Evolutionary conservation across 1,284 basidiomycete species (phyloP), one percentile per base, ranked within the genome.

Genomic region (Paramarasmius palmivorus): DNA sequence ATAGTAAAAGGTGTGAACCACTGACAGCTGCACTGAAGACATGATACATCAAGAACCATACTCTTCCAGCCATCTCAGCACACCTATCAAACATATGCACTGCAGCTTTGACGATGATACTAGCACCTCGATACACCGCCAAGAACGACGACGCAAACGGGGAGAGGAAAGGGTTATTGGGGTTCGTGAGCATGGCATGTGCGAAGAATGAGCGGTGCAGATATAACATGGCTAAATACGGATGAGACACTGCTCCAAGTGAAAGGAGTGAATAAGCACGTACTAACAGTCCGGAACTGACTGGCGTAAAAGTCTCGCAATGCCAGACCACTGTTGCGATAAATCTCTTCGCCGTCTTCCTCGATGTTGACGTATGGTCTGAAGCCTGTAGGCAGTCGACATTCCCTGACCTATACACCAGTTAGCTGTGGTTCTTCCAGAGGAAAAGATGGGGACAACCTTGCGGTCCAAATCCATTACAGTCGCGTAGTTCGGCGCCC

Each of bases 161-260:
- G 55, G 75, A 76, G 12, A 73, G 64, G 19, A 79, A 65, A 3
- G 77, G 76, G 57, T 80, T 77, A 10, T 67, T 59, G 2, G 77
- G 76, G 56, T 72, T 64, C 56, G 78, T 75, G 14, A 77, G 67
- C 65, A 80, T 69, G 2, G 77, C 75, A 55, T 78, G 73, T 4
- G 77, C 74, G 52, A 78, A 80, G 64, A 73, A 78, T 54, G 73
- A 75, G 23, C 76, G 67, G 54, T 80, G 78, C 1, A 80, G 65
- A 60, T 79, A 78, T 6, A 81, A 56, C 72, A 79, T 73, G 2
- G 73, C 77, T 79, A 50, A 12, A 6, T 32, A 32, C 29, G 29
- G 6, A 19, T 20, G 22, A 52, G 41, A 47, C 26, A 23, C 20
- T 10, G 20, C 51, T 39, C n/a, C 40, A 9, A 32, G 40, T 17